phyloP scores from a whole-genome alignment of 2,329 filamentous ascomycete species.

The Curvularia lunata region DNA sequence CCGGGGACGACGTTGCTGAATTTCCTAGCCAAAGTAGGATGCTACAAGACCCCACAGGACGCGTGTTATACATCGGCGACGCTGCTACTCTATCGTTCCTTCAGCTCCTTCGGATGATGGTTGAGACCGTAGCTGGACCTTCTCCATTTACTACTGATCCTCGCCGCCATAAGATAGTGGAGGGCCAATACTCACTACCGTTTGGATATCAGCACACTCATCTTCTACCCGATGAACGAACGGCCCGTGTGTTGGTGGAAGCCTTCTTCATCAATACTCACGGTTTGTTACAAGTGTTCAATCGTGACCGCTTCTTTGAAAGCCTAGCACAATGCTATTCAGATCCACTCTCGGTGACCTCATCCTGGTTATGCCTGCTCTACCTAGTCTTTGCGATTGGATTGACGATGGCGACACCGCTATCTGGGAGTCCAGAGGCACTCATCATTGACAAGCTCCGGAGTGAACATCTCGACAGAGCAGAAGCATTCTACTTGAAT shows the following conservation, averaged over 20 bases:
- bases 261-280: constrained; percentile 70
- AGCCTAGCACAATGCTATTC: constrained; percentile 62
- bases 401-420: constrained; percentile 62
- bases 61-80: constrained; percentile 67
- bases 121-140: constrained; percentile 60
- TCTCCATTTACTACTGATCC: constrained; percentile 66
- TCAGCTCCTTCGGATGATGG: constrained; percentile 66
- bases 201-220: constrained; percentile 56
- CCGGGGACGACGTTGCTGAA: constrained; percentile 62
- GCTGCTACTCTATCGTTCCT: constrained; percentile 67
- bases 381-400: constrained; percentile 70
- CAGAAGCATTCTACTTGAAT: constrained; percentile 68
- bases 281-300: constrained; percentile 67
- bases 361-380: constrained; percentile 64
- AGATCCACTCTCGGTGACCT: constrained; percentile 59
- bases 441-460: constrained; percentile 60
- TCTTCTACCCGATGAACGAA: constrained; percentile 62
- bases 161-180: constrained; percentile 63
- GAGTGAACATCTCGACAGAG: constrained; percentile 57
- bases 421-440: constrained; percentile 58
- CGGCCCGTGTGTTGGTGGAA: constrained; percentile 61
- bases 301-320: constrained; percentile 58
- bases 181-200: constrained; percentile 59
- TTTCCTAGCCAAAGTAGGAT: constrained; percentile 63
- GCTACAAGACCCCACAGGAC: constrained; percentile 65